Base-by-base conservation (phyloP, 257 asterid genomes). In the Scutellaria galericulata region DNA sequence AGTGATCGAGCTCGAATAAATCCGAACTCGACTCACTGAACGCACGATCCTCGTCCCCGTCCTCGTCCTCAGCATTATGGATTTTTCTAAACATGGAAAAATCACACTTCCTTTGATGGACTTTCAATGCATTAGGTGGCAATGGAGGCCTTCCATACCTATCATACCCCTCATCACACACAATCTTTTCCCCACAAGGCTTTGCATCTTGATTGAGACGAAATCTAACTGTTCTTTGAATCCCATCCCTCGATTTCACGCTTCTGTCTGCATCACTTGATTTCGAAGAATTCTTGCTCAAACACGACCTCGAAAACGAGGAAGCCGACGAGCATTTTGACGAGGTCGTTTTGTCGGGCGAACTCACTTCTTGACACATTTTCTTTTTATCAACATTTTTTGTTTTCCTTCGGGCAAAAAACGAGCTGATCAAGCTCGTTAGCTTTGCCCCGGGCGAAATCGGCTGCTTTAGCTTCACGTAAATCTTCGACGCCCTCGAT, bases 1-100 rank as follows among this genome's bases (percentile, higher is more conserved):
- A 71, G 60, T 89, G 88, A 68, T 92, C 94, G 13, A 92, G 86
- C 75, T 92, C 96, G 71, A 92, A 92, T 42, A 92, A 82, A 75
- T 92, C 96, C 41, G 96, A 92, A 61, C 96, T 92, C 14, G 86
- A 81, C 73, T 90, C 95, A 64, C 96, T 90, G 0, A 66, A 70
- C 5, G 47, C 86, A 57, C 86, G 96, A 2, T 81, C 84, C 2
- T 77, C 84, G 0, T 73, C 84, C 2, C 75, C 84, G 0, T 73
- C 87, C 0, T 64, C 76, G 0, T 67, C 46, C 0, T 46, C 58
- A 1, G 64, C 64, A 5, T 5, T 40, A 42, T 7, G 20, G 52
- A 48, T 45, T 45, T 37, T 65, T 9, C 72, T 48, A 10, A 63
- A 73, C n/a, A 35, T 18, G 35, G 72, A 53, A 8, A 75, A 65